These are phyloP conservation scores for Plantago coronopus DNA, from an alignment of 305 asterid genomes.

Conservation along the genomic window DNA sequence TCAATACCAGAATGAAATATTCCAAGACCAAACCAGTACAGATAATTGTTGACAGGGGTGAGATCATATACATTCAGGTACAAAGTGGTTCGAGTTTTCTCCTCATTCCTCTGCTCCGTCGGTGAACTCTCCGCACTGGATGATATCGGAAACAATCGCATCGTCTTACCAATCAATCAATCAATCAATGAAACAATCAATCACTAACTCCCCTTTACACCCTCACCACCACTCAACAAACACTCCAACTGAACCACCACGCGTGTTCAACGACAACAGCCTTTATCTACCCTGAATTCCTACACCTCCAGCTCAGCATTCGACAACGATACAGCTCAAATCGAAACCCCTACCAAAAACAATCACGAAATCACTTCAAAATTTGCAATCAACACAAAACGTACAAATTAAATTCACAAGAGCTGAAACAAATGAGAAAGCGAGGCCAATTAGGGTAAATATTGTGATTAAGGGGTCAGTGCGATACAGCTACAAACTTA, in stretches of 20 bases:
- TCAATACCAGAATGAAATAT: constrained; percentile 87
- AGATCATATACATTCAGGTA: constrained; percentile 86
- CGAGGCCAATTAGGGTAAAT: not conserved
- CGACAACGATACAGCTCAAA: constrained; percentile 11
- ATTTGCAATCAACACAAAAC: not conserved
- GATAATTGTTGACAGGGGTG: constrained; percentile 72
- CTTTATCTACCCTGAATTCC: constrained; percentile 1
- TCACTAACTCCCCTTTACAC: constrained; percentile 23
- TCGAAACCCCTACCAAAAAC: constrained; percentile 9
- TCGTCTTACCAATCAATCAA: constrained; percentile 11
- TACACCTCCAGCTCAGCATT: constrained; percentile 27
- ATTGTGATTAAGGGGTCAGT: constrained; percentile 20
- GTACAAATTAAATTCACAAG: constrained; percentile 2
- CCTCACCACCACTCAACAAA: constrained; percentile 23
- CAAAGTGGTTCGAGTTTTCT: constrained; percentile 46
- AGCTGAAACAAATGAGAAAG: not conserved
- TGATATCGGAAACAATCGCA: constrained; percentile 67
- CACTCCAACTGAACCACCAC: constrained; percentile 5
- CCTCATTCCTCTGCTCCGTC: constrained; percentile 35
- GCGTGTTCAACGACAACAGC: not conserved
- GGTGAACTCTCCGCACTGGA: constrained; percentile 45
- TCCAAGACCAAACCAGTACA: constrained; percentile 90
- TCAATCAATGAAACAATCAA: not conserved
- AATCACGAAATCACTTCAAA: not conserved
- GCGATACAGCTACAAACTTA: not conserved